A percentile compares a stretch with the other conserved stretches of the same genome.
These are phyloP conservation scores for Hypoxylon fuscum DNA, from an alignment of 495 filamentous ascomycete species.

Conservation along the genomic window DNA sequence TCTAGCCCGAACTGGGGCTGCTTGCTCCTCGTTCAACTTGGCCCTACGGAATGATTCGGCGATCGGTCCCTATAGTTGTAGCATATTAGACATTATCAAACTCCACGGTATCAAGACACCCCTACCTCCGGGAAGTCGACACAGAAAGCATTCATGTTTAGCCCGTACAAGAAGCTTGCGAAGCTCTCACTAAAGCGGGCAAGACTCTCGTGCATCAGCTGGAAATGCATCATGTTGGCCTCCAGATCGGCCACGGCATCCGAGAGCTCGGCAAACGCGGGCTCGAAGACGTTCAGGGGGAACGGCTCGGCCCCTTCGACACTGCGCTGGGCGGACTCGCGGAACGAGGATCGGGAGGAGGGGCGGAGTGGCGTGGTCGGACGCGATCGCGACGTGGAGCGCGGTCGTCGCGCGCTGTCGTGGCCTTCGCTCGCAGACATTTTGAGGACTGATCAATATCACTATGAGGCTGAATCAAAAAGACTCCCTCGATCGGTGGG, in stretches of 20 bases:
- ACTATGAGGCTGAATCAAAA: background rate
- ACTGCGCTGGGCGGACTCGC: slow-evolving; percentile 65
- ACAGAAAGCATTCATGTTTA: slow-evolving; percentile 99
- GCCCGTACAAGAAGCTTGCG: slow-evolving; percentile 89
- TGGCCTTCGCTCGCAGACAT: slow-evolving; percentile 46
- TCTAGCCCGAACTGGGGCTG: slow-evolving; percentile 33
- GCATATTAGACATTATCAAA: slow-evolving; percentile 5
- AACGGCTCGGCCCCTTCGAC: slow-evolving; percentile 69
- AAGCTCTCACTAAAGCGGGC: slow-evolving; percentile 96
- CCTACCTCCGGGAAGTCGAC: slow-evolving; percentile 94
- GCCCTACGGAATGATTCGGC: slow-evolving; percentile 77
- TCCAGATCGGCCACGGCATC: slow-evolving; percentile 96
- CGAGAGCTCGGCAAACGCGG: slow-evolving; percentile 89
- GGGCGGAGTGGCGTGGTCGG: slow-evolving; percentile 94
- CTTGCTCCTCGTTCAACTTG: slow-evolving; percentile 58
- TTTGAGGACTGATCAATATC: background rate
- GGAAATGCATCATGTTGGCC: slow-evolving; percentile 96
- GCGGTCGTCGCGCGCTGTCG: slow-evolving; percentile 42
- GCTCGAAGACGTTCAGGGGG: slow-evolving; percentile 84
- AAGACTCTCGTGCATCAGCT: slow-evolving; percentile 96
- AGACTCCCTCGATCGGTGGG: background rate
- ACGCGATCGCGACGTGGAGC: slow-evolving; percentile 71
- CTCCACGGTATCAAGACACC: background rate
- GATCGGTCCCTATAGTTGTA: slow-evolving; percentile 52
- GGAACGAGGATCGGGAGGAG: slow-evolving; percentile 86